phyloP scores from a whole-genome alignment of 495 filamentous ascomycete species.

The Penicillium samsonianum region DNA sequence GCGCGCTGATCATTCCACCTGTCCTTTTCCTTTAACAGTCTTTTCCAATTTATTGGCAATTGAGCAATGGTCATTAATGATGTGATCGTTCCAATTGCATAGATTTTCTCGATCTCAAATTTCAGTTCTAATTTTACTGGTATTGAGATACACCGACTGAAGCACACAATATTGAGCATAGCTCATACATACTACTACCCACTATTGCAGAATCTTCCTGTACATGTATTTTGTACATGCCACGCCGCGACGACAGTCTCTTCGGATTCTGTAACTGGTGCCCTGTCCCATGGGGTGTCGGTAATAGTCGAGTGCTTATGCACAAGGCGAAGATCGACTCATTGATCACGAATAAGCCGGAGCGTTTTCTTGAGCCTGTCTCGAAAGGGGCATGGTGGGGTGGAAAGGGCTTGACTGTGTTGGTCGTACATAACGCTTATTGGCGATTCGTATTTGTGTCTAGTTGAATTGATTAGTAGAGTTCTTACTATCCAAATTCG shows the following conservation, averaged over 20 bases:
- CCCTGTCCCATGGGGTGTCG: slow-evolving; percentile 47
- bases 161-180: background rate
- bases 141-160: slow-evolving; percentile 1
- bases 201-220: background rate
- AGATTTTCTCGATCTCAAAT: background rate
- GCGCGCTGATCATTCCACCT: slow-evolving; percentile 4
- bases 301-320: slow-evolving; percentile 53
- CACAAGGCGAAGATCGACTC: slow-evolving; percentile 56
- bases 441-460: slow-evolving; percentile 12
- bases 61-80: slow-evolving; percentile 12
- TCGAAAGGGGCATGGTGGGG: slow-evolving; percentile 73
- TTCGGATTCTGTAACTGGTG: slow-evolving; percentile 57
- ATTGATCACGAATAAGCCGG: slow-evolving; percentile 93
- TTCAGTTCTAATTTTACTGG: background rate
- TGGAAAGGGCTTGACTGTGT: slow-evolving; percentile 92
- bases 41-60: slow-evolving; percentile 1
- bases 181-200: background rate
- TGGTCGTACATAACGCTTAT: slow-evolving; percentile 55
- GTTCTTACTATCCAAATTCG: background rate
- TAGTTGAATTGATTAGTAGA: slow-evolving; percentile 9
- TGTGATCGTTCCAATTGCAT: slow-evolving; percentile 3
- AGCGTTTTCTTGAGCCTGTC: slow-evolving; percentile 77
- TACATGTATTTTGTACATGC: slow-evolving; percentile 2
- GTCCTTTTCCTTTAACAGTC: slow-evolving; percentile 7
- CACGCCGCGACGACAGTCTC: slow-evolving; percentile 59